phyloP scores from a whole-genome alignment of 306 rosid species.

The Fragaria vesca region DNA sequence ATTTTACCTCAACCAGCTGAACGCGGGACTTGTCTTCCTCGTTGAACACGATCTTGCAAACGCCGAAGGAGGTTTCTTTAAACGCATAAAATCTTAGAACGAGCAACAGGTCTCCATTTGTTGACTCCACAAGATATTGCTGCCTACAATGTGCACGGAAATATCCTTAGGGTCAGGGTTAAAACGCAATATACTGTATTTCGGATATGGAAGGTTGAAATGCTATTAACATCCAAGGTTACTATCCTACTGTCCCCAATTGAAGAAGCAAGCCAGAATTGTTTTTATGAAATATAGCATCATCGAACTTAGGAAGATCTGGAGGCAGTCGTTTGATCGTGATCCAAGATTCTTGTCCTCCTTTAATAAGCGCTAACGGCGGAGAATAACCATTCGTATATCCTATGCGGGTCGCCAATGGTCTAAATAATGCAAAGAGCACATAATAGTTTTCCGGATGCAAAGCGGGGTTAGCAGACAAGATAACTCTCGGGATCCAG shows the following conservation, averaged over 20 bases:
- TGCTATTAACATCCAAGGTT: background rate
- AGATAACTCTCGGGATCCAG: background rate
- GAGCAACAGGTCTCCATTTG: background rate
- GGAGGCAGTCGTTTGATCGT: background rate
- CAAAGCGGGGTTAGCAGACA: background rate
- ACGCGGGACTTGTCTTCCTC: background rate
- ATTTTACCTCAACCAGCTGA: background rate
- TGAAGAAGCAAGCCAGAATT: background rate
- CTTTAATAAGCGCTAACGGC: background rate
- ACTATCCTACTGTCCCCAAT: fast-evolving
- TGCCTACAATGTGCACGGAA: background rate
- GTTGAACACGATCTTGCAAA: background rate
- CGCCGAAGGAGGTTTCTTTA: background rate
- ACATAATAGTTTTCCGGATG: background rate
- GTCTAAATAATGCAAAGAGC: background rate
- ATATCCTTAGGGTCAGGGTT: background rate
- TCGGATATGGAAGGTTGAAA: background rate
- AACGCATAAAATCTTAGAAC: background rate
- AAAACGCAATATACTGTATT: background rate
- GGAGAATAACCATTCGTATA: background rate
- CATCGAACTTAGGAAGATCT: background rate
- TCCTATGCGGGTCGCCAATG: background rate
- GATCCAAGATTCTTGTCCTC: background rate
- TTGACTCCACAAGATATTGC: background rate
- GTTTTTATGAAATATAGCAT: background rate